Evolutionary conservation across 805 yeast species (phyloP).

Genomic region (Myxozyma melibiosi): DNA sequence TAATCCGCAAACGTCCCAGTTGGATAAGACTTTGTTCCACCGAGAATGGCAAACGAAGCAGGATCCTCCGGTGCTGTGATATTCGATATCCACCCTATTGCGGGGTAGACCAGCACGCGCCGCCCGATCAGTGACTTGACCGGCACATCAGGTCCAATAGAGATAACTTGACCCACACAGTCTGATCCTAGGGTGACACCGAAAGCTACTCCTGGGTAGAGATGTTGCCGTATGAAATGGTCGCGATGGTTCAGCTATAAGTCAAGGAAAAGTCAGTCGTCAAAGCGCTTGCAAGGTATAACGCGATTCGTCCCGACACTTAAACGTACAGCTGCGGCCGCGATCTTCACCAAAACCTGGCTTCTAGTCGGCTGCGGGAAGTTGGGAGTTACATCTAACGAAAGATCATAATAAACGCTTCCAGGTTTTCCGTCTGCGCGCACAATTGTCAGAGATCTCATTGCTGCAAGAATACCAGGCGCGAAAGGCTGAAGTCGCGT

Average conservation of each 20-base stretch:
- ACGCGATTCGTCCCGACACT: no score
- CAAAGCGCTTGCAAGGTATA: not conserved
- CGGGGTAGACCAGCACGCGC: slow-evolving; percentile 28
- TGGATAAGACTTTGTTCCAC: slow-evolving; percentile 29
- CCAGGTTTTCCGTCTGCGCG: slow-evolving; percentile 17
- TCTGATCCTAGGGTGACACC: slow-evolving; percentile 32
- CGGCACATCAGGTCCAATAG: slow-evolving; percentile 11
- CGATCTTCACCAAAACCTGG: slow-evolving; percentile 25
- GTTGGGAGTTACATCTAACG: not conserved
- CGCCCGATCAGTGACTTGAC: slow-evolving; percentile 2
- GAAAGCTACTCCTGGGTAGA: slow-evolving; percentile 31
- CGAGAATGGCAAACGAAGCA: slow-evolving; percentile 24
- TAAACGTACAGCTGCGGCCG: slow-evolving; percentile 20
- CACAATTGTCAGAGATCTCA: slow-evolving; percentile 15
- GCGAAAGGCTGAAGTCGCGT: no score
- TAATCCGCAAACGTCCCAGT: slow-evolving; percentile 30
- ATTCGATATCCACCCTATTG: slow-evolving; percentile 26
- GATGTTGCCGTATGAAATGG: slow-evolving; percentile 27
- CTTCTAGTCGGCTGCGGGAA: not conserved
- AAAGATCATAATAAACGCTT: slow-evolving; percentile 11
- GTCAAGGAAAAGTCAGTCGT: not conserved
- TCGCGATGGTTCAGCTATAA: slow-evolving; percentile 34
- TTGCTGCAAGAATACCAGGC: no score
- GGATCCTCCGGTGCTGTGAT: slow-evolving; percentile 23
- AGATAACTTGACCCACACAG: slow-evolving; percentile 30